phyloP scores from a whole-genome alignment of 495 filamentous ascomycete genomes.

The Aspergillus wentii region DNA sequence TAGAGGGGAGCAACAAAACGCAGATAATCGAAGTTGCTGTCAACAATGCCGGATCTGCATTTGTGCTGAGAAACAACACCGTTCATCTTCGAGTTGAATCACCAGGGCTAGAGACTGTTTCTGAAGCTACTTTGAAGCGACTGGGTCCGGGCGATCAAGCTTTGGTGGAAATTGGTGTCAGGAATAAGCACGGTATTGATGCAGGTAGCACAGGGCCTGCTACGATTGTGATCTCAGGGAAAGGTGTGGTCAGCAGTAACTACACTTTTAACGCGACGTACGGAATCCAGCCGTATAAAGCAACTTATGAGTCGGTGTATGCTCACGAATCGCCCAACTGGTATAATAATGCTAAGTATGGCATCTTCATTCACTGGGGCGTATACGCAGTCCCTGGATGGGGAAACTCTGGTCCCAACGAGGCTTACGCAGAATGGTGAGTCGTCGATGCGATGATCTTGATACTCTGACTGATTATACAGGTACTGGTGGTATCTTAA shows the following conservation, averaged over 20 bases:
- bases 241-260: slow-evolving; percentile 11
- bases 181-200: no score
- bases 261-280: slow-evolving; percentile 31
- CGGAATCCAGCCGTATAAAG: slow-evolving; percentile 21
- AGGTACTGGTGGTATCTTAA: slow-evolving; percentile 39
- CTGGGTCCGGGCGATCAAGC: slow-evolving; percentile 50
- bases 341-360: slow-evolving; percentile 51
- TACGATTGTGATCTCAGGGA: no score
- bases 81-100: slow-evolving; percentile 34
- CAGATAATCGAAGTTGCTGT: slow-evolving; percentile 48
- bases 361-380: slow-evolving; percentile 57
- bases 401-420: slow-evolving; percentile 45
- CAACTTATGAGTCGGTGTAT: no score
- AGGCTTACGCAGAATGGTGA: slow-evolving; percentile 55
- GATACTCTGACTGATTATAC: slow-evolving; percentile 7
- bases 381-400: slow-evolving; percentile 50
- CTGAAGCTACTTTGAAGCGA: no score
- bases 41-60: slow-evolving; percentile 45
- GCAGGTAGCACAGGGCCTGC: no score
- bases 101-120: slow-evolving; percentile 33
- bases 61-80: no score
- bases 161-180: slow-evolving; percentile 44
- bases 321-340: slow-evolving; percentile 46
- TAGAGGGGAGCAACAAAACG: slow-evolving; percentile 29
- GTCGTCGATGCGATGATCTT: no score